phyloP scores from a whole-genome alignment of 2,329 filamentous ascomycete species.

The Orbilia oligospora region DNA sequence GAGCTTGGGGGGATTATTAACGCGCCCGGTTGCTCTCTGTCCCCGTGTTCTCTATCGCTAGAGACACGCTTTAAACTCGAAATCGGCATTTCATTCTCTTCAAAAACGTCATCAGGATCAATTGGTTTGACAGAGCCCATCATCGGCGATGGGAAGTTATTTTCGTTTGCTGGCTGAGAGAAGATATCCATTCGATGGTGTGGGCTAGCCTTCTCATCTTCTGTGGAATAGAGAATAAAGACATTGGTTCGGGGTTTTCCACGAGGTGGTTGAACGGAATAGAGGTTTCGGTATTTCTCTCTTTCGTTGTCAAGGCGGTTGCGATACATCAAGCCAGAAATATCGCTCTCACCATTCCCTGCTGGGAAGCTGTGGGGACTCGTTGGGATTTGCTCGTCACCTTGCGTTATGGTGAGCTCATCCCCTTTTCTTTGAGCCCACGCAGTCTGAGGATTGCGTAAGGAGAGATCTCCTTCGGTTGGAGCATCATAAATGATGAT shows the following conservation, averaged over 20 bases:
- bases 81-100: neutral
- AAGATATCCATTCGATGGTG: conserved; percentile 31
- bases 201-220: conserved; percentile 47
- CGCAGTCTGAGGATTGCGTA: conserved; percentile 41
- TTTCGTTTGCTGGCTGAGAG: neutral
- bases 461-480: conserved; percentile 16
- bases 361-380: neutral
- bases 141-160: neutral
- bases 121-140: neutral
- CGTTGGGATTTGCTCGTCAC: neutral
- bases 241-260: conserved; percentile 5
- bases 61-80: neutral
- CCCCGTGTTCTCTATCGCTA: neutral
- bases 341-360: neutral
- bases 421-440: conserved; percentile 34
- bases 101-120: neutral
- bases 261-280: neutral
- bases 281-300: conserved; percentile 10
- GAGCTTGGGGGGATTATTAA: conserved; percentile 14
- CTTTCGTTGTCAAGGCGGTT: neutral
- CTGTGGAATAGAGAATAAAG: conserved; percentile 44
- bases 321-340: neutral
- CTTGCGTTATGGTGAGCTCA: conserved; percentile 34
- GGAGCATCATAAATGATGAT: conserved; percentile 41
- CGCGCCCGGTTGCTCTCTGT: conserved; percentile 1